These are phyloP conservation scores for Cladosporium sphaerospermum DNA, from an alignment of 2,329 filamentous ascomycete species.

Conservation along the genomic window DNA sequence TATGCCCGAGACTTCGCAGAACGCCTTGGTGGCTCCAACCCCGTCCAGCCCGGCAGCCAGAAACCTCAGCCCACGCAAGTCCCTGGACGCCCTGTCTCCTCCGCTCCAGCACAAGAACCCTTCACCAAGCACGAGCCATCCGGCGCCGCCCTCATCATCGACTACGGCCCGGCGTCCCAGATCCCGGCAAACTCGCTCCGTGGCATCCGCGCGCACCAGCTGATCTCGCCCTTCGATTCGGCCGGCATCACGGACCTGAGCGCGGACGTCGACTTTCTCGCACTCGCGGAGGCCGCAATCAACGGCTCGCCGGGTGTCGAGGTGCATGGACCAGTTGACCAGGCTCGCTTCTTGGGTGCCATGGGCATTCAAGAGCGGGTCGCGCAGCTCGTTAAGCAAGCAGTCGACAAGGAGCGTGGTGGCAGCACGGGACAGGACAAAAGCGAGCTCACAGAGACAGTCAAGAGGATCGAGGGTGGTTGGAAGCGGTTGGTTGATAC, in stretches of 20 bases:
- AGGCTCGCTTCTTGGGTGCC: constrained; percentile 68
- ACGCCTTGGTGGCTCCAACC: constrained; percentile 66
- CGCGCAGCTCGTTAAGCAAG: constrained; percentile 54
- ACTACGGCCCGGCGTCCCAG: constrained; percentile 76
- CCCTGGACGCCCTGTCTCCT: constrained; percentile 17
- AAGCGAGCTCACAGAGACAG: constrained; percentile 42
- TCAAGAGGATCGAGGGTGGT: constrained; percentile 60
- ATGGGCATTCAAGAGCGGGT: constrained; percentile 83
- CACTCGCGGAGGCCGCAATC: constrained; percentile 74
- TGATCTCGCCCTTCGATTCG: constrained; percentile 70
- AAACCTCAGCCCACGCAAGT: constrained; percentile 18
- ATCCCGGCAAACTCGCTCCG: constrained; percentile 86
- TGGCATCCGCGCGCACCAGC: constrained; percentile 72
- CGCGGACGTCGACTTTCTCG: constrained; percentile 89
- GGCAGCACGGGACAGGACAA: constrained; percentile 32
- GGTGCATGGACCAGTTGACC: constrained; percentile 85
- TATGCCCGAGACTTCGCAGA: constrained; percentile 76
- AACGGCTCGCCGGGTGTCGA: constrained; percentile 73
- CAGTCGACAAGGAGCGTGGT: constrained; percentile 27
- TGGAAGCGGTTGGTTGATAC: constrained; percentile 81
- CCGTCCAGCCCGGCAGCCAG: constrained; percentile 14
- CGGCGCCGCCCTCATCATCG: constrained; percentile 88
- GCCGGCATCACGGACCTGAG: constrained; percentile 83
- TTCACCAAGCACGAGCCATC: constrained; percentile 56
- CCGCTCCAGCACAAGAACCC: constrained; percentile 24